A percentile compares a stretch with the other conserved stretches of the same genome.
Conservation (phyloP, 768 basidiomycete species). For the Termitomyces heimii region DNA sequence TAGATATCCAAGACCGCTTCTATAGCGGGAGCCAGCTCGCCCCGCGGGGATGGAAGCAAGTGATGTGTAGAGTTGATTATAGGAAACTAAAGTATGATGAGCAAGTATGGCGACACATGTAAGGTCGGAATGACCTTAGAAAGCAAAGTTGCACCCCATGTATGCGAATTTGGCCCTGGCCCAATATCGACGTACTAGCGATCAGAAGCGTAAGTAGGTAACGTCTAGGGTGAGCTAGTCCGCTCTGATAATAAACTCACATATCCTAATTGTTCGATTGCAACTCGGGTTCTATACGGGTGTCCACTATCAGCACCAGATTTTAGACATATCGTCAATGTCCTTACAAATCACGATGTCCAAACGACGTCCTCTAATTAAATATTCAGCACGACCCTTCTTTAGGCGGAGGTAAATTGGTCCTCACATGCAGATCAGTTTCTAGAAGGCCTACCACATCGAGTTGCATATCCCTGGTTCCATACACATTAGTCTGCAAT, state of each 20-base stretch:
- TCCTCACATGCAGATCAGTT: conserved; percentile 76
- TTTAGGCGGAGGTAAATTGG: not conserved
- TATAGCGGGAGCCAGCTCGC: conserved; percentile 87
- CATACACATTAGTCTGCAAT: not conserved
- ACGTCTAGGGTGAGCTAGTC: not conserved
- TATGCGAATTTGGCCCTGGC: conserved; percentile 83
- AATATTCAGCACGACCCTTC: not conserved
- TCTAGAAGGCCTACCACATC: conserved; percentile 85
- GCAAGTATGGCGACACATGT: not conserved
- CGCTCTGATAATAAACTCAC: conserved; percentile 35
- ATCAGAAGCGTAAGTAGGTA: not conserved
- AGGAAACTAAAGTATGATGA: conserved; percentile 54
- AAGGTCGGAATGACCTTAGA: conserved; percentile 49
- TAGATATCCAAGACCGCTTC: conserved; percentile 79
- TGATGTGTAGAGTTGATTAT: conserved; percentile 85
- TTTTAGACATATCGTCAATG: not conserved
- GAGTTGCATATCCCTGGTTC: conserved; percentile 66
- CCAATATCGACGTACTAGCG: conserved; percentile 83
- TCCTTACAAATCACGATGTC: conserved; percentile 74
- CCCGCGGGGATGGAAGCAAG: conserved; percentile 78
- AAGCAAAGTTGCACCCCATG: conserved; percentile 81
- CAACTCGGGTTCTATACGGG: conserved; percentile 57
- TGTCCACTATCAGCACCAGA: not conserved
- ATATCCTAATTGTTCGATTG: conserved; percentile 75
- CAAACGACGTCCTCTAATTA: conserved; percentile 49